Evolutionary conservation across 257 asterid genomes (phyloP), one percentile per base, ranked within the genome.

Genomic region (Ilex asprella): DNA sequence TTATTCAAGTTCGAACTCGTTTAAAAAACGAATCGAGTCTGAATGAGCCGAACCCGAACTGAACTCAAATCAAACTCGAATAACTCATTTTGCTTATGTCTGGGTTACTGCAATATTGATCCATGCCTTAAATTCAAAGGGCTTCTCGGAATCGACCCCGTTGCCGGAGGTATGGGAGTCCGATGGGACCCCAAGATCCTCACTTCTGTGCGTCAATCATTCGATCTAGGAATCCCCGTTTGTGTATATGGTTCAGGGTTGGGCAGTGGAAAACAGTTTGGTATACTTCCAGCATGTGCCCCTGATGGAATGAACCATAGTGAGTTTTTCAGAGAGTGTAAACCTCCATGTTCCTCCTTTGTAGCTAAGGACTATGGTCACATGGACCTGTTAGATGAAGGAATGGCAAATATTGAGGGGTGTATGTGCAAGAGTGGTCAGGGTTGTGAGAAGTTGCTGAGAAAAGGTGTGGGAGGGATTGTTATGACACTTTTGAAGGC

Each of bases 351-450:
- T 47, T 82, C 78, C 50, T 88, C 86, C 64, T 84, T 88, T 59
- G 73, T 80, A 5, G 90, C 86, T 2, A 86, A 64, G 84, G 92
- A 82, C 50, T 88, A 81, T 5, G 95, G 96, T 1, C 87, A 84
- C 21, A 77, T 79, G 29, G 89, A 84, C 66, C 62, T 86, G 44
- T 60, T 88, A 70, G 64, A 86, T 56, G 92, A 81, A 27, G 60
- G 70, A 2, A 76, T 68, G 30, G 63, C 69, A 56, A 66, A 27
- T 7, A 52, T 81, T 62, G 79, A 75, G 1, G 60, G 75, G 7
- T 58, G 72, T 60, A 65, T 74, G 51, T 70, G 89, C 60, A 78
- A 70, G 77, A 77, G 80, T 47, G 88, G 89, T 16, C 61, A 66
- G 61, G 84, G 82, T 10, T 67, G 74, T 0, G 84, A 72, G 58